A percentile compares a stretch with the other conserved stretches of the same genome.
Evolutionary conservation across 2,329 filamentous ascomycete genomes (phyloP).

Genomic region (Samsoniella hepiali): DNA sequence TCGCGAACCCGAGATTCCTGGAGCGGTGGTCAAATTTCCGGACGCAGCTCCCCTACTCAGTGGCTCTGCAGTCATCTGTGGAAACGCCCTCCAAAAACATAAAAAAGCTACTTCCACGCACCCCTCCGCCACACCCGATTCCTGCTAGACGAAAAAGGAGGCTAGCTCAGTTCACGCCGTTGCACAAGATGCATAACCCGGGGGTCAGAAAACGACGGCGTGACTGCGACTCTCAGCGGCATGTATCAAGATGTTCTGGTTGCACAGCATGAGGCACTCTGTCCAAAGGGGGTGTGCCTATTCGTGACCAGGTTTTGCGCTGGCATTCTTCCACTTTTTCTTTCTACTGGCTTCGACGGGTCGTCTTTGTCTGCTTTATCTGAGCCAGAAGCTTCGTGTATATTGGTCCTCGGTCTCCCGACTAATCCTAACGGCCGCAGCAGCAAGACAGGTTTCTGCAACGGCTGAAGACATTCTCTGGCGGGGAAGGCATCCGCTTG

Average conservation of each 20-base stretch:
- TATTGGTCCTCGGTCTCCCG: background rate
- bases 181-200: background rate
- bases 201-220: background rate
- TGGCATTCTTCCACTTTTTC: background rate
- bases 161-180: background rate
- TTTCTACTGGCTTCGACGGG: background rate
- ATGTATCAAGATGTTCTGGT: background rate
- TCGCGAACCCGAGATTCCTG: background rate
- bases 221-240: background rate
- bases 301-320: background rate
- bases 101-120: background rate
- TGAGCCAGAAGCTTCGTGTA: background rate
- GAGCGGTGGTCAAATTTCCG: constrained; percentile 1
- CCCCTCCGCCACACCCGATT: constrained; percentile 9
- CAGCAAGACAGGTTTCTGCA: constrained; percentile 10
- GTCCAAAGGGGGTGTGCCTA: background rate
- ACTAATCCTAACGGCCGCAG: background rate
- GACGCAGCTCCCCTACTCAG: background rate
- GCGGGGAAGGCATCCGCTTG: constrained; percentile 15
- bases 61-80: constrained; percentile 10
- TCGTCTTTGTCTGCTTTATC: background rate
- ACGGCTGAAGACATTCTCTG: constrained; percentile 8
- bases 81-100: background rate
- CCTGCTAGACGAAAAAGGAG: background rate
- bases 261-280: constrained; percentile 3